Percentiles rank a stretch among this genome's conserved stretches.
These are phyloP conservation scores for Corylus avellana DNA, from an alignment of 306 rosid genomes.

Conservation along the genomic window DNA sequence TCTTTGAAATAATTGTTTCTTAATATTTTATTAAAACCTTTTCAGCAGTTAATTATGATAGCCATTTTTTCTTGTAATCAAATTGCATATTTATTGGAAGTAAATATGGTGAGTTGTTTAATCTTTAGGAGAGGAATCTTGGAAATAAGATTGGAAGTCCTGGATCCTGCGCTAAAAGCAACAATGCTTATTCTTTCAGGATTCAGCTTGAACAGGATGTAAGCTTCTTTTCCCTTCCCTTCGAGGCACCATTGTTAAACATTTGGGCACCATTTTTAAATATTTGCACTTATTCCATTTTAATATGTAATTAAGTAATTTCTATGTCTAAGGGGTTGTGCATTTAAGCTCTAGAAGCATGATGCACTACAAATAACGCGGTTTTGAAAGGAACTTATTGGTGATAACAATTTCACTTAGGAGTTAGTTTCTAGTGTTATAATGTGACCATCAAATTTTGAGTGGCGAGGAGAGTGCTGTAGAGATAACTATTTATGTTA, in stretches of 20 bases:
- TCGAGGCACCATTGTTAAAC: background rate
- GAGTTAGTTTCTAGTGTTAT: background rate
- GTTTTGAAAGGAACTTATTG: background rate
- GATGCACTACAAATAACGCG: background rate
- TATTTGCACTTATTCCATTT: background rate
- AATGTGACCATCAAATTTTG: background rate
- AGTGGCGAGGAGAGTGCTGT: background rate
- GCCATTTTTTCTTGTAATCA: background rate
- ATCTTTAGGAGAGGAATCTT: constrained; percentile 41
- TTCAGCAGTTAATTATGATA: background rate
- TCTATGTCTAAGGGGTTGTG: background rate
- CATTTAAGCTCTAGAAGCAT: constrained; percentile 1
- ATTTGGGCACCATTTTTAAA: background rate
- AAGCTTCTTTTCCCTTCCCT: constrained; percentile 35
- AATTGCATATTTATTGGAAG: background rate
- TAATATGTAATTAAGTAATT: background rate
- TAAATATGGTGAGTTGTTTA: constrained; percentile 20
- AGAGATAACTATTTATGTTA: background rate
- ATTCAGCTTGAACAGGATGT: constrained; percentile 77
- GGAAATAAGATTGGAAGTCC: constrained; percentile 25
- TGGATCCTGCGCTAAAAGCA: constrained; percentile 34
- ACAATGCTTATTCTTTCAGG: constrained; percentile 38
- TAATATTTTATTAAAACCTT: background rate
- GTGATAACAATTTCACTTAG: background rate
- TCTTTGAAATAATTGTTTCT: background rate